Evolutionary conservation across 805 yeast genomes (phyloP), one percentile per base, ranked within the genome.

Genomic region (Torulaspora microellipsoides): DNA sequence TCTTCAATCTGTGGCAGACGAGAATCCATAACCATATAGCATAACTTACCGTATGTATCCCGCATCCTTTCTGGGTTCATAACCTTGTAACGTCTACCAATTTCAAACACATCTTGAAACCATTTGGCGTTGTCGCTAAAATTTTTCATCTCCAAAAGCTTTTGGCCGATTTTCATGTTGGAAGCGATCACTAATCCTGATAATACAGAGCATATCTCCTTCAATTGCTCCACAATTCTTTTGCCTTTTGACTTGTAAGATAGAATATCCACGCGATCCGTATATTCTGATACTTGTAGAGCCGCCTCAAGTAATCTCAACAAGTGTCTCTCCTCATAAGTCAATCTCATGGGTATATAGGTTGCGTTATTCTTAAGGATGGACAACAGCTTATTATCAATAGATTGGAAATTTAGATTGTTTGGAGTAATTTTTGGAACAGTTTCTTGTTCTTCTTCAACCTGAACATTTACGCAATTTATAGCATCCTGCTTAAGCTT

Each of bases 11-110:
- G 88, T 0, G 88, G 84, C 25, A 83, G 64, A 36, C 85, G 68
- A 2, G 93, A 85, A 62, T 85, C 95, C 93, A 85, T 85, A 30
- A 84, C 80, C 85, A 85, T 85, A 62, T 85, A 85, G 66, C 85
- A 81, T 45, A 85, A 67, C 55, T 85, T 84, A 36, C 95, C 95
- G 60, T 80, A 85, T 4, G 80, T 80, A 55, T 81, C 85, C 48
- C 89, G 73, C 85, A 85, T 81, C 54, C 78, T 73, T 53, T 85
- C 89, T 0, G 95, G 95, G 56, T 85, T 85, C 89, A 85, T 81
- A 54, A 85, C 80, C 59, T 85, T 85, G 66, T 85, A 85, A 34
- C 93, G 71, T 54, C 93, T 71, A 17, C 93, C 93, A 47, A 85
- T 78, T 64, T 85, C 93, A 60, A 85, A 85, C 7, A 85, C 68